phyloP scores from a whole-genome alignment of 2,329 filamentous ascomycete species.

The Exophiala sp. region DNA sequence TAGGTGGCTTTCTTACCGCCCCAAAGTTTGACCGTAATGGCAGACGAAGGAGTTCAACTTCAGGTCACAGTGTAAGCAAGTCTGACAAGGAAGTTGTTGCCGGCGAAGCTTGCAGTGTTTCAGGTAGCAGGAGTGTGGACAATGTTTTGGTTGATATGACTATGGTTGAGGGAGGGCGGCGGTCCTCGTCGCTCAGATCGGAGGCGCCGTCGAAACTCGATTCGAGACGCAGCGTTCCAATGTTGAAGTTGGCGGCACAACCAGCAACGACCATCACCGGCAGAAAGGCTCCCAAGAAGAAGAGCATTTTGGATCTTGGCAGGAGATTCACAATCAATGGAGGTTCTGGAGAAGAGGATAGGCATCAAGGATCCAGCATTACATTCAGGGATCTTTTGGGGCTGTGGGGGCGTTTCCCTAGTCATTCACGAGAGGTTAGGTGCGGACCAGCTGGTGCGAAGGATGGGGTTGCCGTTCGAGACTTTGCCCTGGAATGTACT shows the following conservation, averaged over 20 bases:
- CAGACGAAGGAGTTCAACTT: slow-evolving; percentile 13
- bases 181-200: neutral
- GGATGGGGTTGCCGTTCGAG: slow-evolving; percentile 21
- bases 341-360: slow-evolving; percentile 1
- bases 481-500: slow-evolving; percentile 19
- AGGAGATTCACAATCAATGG: slow-evolving; percentile 9
- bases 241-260: neutral
- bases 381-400: slow-evolving; percentile 22
- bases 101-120: neutral
- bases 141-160: neutral
- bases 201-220: neutral
- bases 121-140: neutral
- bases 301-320: slow-evolving; percentile 17
- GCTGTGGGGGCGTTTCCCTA: slow-evolving; percentile 27
- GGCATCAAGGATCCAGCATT: slow-evolving; percentile 6
- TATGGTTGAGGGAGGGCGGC: neutral
- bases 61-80: slow-evolving; percentile 12
- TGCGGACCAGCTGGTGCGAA: slow-evolving; percentile 23
- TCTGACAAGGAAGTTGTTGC: neutral
- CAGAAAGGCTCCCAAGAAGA: slow-evolving; percentile 13
- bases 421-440: slow-evolving; percentile 23
- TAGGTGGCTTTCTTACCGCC: slow-evolving; percentile 18
- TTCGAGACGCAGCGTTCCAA: slow-evolving; percentile 3
- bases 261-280: neutral
- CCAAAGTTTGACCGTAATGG: slow-evolving; percentile 23